Conservation (phyloP, 2,329 filamentous ascomycete species). For the Alternaria burnsii region DNA sequence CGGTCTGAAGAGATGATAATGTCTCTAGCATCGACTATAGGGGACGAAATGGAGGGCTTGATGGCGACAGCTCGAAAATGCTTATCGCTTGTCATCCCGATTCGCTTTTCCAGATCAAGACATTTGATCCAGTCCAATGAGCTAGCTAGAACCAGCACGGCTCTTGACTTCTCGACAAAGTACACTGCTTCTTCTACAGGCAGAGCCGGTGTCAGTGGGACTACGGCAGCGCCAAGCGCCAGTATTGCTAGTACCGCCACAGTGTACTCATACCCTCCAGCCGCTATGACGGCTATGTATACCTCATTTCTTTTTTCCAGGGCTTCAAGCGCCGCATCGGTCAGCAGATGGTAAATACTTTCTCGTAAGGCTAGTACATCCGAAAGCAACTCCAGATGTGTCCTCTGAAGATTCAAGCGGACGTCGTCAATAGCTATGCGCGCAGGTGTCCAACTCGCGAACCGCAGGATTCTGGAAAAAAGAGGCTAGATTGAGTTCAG, state of each 20-base stretch:
- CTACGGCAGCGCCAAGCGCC: conserved; percentile 57
- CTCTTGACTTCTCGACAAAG: conserved; percentile 53
- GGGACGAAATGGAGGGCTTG: conserved; percentile 43
- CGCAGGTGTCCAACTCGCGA: conserved; percentile 47
- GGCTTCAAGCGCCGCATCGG: conserved; percentile 34
- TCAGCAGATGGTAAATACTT: conserved; percentile 44
- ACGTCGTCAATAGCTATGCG: conserved; percentile 53
- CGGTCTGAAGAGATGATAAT: conserved; percentile 55
- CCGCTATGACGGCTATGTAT: conserved; percentile 57
- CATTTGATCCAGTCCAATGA: conserved; percentile 43
- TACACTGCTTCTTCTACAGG: conserved; percentile 57
- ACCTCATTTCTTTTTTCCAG: conserved; percentile 50
- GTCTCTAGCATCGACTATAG: conserved; percentile 39
- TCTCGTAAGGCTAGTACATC: conserved; percentile 57
- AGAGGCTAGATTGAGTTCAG: conserved; percentile 42
- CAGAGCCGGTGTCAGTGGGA: conserved; percentile 55
- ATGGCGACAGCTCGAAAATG: conserved; percentile 51
- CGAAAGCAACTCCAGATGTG: conserved; percentile 55
- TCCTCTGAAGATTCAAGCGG: conserved; percentile 48
- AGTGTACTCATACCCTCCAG: conserved; percentile 59
- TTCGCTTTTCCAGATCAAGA: conserved; percentile 36
- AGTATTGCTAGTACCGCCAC: conserved; percentile 60
- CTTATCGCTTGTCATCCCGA: conserved; percentile 37
- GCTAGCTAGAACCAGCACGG: conserved; percentile 52
- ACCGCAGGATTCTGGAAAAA: conserved; percentile 54